These are phyloP conservation scores for Thozetella sp. DNA, from an alignment of 495 filamentous ascomycete species.

Conservation along the genomic window DNA sequence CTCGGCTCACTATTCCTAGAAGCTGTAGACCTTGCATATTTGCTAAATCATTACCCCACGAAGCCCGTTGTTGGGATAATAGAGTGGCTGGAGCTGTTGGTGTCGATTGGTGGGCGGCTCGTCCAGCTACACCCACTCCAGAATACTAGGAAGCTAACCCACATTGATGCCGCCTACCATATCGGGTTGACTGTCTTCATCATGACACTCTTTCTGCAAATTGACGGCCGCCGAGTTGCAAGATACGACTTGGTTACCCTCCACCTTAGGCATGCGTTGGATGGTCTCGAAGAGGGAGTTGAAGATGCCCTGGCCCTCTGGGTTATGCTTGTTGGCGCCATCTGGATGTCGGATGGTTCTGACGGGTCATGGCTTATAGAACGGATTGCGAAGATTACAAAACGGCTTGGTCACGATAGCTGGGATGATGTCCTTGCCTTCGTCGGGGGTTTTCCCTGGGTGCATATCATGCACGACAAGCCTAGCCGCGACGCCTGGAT, in stretches of 20 bases:
- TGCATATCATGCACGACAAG: constrained; percentile 20
- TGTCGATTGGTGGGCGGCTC: constrained; percentile 22
- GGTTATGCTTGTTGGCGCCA: constrained; percentile 18
- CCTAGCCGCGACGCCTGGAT: too few species aligned
- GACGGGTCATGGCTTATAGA: constrained; percentile 10
- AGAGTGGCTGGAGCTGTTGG: constrained; percentile 15
- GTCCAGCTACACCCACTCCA: constrained; percentile 15
- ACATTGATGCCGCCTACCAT: constrained; percentile 12
- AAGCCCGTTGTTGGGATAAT: constrained; percentile 10
- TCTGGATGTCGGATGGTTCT: constrained; percentile 13
- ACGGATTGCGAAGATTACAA: constrained; percentile 9
- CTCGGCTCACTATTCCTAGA: constrained; percentile 15
- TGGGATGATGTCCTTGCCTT: constrained; percentile 12
- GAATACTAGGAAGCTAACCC: neutral
- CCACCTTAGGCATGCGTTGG: constrained; percentile 12
- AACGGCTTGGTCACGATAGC: constrained; percentile 7
- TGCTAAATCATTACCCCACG: constrained; percentile 12
- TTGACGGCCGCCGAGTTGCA: constrained; percentile 11
- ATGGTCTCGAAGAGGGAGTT: constrained; percentile 1
- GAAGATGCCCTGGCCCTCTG: constrained; percentile 15
- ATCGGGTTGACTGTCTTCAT: constrained; percentile 21
- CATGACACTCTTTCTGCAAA: constrained; percentile 23
- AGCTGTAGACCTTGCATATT: constrained; percentile 7
- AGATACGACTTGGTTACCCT: constrained; percentile 10
- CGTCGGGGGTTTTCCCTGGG: constrained; percentile 21